phyloP scores from a whole-genome alignment of 129 eudicot genomes.

The Rutidosis leptorrhynchoides region DNA sequence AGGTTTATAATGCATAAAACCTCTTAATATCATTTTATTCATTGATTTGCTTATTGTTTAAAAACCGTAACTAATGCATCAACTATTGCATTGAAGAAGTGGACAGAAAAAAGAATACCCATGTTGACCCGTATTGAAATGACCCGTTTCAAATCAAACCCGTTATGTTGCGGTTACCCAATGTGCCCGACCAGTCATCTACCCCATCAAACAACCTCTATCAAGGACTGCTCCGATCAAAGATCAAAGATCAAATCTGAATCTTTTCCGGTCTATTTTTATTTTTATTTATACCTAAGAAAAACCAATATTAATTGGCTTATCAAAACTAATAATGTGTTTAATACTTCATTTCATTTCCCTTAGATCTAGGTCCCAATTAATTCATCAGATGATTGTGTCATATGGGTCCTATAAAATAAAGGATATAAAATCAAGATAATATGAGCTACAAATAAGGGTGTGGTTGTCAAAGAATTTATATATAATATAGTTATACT shows the following conservation, averaged over 20 bases:
- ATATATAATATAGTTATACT: not conserved
- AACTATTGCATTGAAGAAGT: not conserved
- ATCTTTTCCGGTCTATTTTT: no score
- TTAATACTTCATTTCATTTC: not conserved
- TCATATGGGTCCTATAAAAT: constrained; percentile 20
- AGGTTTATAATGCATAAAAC: no score
- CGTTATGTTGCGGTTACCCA: not conserved
- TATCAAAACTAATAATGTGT: not conserved
- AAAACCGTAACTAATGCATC: not conserved
- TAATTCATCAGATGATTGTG: not conserved
- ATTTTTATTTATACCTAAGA: no score
- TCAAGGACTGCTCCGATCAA: not conserved
- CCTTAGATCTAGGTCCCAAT: constrained; percentile 11
- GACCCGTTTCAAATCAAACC: not conserved
- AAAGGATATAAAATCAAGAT: constrained; percentile 4
- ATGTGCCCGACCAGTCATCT: not conserved
- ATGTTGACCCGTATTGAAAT: not conserved
- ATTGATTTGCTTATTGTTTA: not conserved
- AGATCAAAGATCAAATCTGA: no score
- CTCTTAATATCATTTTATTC: not conserved
- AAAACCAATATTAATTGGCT: not conserved
- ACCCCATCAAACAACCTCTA: not conserved
- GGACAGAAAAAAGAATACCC: not conserved
- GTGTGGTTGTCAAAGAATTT: constrained; percentile 26
- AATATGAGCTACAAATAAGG: constrained; percentile 21